phyloP scores from a whole-genome alignment of 1,284 basidiomycete genomes.

The Austropuccinia psidii region DNA sequence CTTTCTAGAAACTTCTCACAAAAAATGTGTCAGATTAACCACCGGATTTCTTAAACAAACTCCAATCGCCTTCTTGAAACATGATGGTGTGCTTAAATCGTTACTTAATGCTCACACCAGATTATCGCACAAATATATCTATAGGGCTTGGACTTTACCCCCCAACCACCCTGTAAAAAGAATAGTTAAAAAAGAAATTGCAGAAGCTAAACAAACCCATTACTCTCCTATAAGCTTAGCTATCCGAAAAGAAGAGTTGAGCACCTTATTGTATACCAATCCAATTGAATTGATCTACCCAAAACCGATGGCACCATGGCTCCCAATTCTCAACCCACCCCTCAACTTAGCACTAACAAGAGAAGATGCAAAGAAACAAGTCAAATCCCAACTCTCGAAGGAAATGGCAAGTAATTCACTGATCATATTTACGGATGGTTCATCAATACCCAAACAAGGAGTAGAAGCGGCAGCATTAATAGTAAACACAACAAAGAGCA shows the following conservation, averaged over 20 bases:
- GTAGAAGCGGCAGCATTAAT: neutral
- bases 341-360: neutral
- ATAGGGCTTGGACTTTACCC: no score
- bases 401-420: neutral
- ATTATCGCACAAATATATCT: no score
- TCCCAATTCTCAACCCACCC: neutral
- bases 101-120: no score
- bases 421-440: neutral
- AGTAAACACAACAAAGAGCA: neutral
- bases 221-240: no score
- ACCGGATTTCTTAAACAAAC: no score
- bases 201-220: no score
- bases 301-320: neutral
- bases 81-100: no score
- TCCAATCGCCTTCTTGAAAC: no score
- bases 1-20: neutral
- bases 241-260: no score
- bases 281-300: neutral
- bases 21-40: no score
- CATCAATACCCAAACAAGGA: neutral
- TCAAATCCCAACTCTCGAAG: neutral
- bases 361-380: neutral
- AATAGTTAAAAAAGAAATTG: no score
- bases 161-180: no score
- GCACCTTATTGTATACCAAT: neutral